Evolutionary conservation across 1,139 yeast genomes (phyloP), one percentile per base, ranked within the genome.

Genomic region (Lodderomyces pseudojiufengensis): DNA sequence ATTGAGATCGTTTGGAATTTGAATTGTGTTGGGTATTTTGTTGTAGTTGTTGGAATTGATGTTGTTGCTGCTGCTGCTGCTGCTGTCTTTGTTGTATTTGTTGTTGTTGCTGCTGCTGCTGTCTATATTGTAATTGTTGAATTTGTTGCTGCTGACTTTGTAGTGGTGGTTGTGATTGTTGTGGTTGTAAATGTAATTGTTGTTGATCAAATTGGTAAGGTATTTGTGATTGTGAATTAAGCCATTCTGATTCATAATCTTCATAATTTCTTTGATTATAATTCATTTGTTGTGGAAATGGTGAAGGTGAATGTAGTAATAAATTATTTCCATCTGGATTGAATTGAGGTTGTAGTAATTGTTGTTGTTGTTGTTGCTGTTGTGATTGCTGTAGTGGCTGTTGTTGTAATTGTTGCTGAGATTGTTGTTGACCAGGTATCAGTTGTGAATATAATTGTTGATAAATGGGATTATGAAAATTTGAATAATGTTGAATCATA

Each of bases 381-480:
- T 34, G 40, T 7, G 13, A 20, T 21, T 18, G 13, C n/a, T 35
- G 37, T 27, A 16, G 36, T 9, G 16, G 20, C 22, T 27, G 29
- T 9, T 4, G 24, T 11, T 14, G 31, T 9, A 11, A 24, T 20
- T 24, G 25, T 21, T 12, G 40, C 14, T 36, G 41, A 9, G 23
- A 32, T 27, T 29, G 9, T 28, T 3, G 41, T 32, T 38, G 44
- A 14, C n/a, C 26, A 15, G 25, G 35, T 20, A 18, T 10, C 5
- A 16, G 27, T 9, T 32, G 36, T 9, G 25, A 27, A 30, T 24
- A 32, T 11, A 26, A 25, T 18, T 33, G 33, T 20, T 32, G 36
- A 13, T 28, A 29, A 15, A 29, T 21, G 10, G 32, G 37, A 20
- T 33, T 29, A 22, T 33, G 37, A 21, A 28, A 33, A 21, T 24